These are phyloP conservation scores for Xerophyta viscosa DNA, from an alignment of 106 monocot species.

Conservation along the genomic window DNA sequence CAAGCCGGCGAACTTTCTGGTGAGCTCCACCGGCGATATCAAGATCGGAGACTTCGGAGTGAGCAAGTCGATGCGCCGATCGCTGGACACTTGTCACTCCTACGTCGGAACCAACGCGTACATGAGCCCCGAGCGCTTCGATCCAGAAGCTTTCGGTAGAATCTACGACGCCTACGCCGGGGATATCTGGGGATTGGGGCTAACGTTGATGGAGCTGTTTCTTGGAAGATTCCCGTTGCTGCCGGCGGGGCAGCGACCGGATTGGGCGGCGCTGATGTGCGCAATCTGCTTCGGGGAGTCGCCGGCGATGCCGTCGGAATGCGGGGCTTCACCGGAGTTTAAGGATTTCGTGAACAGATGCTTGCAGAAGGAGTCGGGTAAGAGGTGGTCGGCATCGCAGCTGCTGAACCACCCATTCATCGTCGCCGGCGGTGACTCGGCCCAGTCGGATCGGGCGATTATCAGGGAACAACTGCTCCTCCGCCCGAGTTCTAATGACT, in stretches of 20 bases:
- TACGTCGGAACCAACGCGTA: conserved; percentile 85
- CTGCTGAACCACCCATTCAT: conserved; percentile 72
- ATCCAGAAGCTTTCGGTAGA: conserved; percentile 47
- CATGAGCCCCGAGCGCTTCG: conserved; percentile 87
- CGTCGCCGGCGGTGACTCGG: conserved; percentile 25
- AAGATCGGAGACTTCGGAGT: conserved; percentile 84
- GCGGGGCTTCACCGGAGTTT: conserved; percentile 14
- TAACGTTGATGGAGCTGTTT: conserved; percentile 60
- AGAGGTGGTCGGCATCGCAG: conserved; percentile 61
- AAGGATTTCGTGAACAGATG: conserved; percentile 59
- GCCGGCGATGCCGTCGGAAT: conserved; percentile 23
- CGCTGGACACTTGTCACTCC: conserved; percentile 44
- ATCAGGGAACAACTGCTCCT: conserved; percentile 19
- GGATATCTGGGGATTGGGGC: conserved; percentile 77
- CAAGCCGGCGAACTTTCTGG: conserved; percentile 28
- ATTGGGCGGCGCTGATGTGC: conserved; percentile 90
- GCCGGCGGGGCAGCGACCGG: conserved; percentile 57
- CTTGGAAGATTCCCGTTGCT: conserved; percentile 64
- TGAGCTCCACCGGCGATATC: conserved; percentile 27
- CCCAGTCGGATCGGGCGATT: conserved; percentile 23
- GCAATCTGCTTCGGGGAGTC: conserved; percentile 86
- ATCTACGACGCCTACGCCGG: conserved; percentile 65
- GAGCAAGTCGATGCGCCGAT: conserved; percentile 38
- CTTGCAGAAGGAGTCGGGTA: conserved; percentile 57
- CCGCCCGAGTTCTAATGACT: not conserved